Percentiles rank a stretch among this genome's conserved stretches.
phyloP scores from a whole-genome alignment of 2,329 filamentous ascomycete species.

The Epichloe sp. region DNA sequence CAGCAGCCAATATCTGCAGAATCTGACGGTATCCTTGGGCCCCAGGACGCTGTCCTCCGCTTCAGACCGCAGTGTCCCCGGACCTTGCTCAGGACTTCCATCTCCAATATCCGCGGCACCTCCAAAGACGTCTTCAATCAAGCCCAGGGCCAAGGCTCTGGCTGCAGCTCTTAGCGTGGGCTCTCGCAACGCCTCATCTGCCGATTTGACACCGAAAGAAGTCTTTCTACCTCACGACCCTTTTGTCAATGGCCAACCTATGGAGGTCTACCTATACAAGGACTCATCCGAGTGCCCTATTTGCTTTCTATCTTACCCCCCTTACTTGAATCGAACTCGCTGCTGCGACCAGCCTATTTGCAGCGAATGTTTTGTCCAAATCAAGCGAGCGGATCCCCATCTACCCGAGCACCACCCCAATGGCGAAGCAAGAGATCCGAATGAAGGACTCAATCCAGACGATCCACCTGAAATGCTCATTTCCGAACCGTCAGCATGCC shows the following conservation, averaged over 20 bases:
- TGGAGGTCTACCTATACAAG: conserved; percentile 91
- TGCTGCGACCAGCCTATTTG: conserved; percentile 96
- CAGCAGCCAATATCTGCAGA: conserved; percentile 48
- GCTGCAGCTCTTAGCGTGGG: conserved; percentile 63
- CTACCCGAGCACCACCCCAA: conserved; percentile 65
- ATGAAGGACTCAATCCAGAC: conserved; percentile 28
- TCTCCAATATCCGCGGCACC: conserved; percentile 33
- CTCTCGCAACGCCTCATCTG: conserved; percentile 59
- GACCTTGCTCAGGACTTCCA: conserved; percentile 40
- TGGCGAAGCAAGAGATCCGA: conserved; percentile 23
- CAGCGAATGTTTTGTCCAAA: conserved; percentile 97
- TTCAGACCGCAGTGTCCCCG: conserved; percentile 55
- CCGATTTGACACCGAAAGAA: conserved; percentile 65
- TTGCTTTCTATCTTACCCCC: conserved; percentile 95
- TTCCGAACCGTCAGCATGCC: conserved; percentile 83
- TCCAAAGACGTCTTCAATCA: conserved; percentile 48
- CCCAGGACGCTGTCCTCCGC: conserved; percentile 65
- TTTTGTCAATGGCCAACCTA: conserved; percentile 83
- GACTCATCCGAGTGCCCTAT: conserved; percentile 85
- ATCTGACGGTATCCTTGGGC: conserved; percentile 66
- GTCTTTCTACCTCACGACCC: conserved; percentile 68
- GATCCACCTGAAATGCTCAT: conserved; percentile 55
- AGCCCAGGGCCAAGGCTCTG: conserved; percentile 77
- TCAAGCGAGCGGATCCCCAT: conserved; percentile 86
- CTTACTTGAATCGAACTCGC: conserved; percentile 83